Base-by-base conservation (phyloP, 106 monocot genomes). In the Dendrobium nobile region DNA sequence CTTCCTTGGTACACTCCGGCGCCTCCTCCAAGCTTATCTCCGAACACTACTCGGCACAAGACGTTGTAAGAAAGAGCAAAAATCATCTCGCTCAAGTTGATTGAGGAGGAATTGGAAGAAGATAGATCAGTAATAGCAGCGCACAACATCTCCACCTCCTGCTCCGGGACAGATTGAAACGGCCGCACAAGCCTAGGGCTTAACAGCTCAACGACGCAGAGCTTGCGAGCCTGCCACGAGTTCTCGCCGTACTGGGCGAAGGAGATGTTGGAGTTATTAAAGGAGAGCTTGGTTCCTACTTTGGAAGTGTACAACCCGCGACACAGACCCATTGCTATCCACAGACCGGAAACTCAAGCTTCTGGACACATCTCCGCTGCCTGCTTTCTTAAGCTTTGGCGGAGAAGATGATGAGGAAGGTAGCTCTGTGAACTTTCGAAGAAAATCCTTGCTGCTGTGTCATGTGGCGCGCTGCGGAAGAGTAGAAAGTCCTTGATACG, bases 41-140 rank as follows among this genome's bases (percentile, higher is more conserved):
- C 80, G 47, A 89, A 86, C 45, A 47, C 44, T 0, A 15, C 24
- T 4, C 83, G 40, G 26, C 83, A 79, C 3, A 75, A 56, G 11
- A 84, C 59, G 37, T 75, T 81, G 70, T 79, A 80, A 0, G 61
- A 20, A 20, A 84, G 48, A 40, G 65, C 67, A 13, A 79, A 47
- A 15, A 55, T 19, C 83, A 77, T 77, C 84, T 89, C 83, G 40
- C 78, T 84, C 75, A 89, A 28, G 42, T 89, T 81, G 2, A 81
- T 44, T 5, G 67, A 26, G 42, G 37, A 41, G 7, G 73, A 10
- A 18, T n/a, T 5, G 41, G 75, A 44, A 26, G 28, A 7, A 7
- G 73, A 16, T 16, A n/a, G 26, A 51, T 42, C 42, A 2, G 26
- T 33, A 13, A 83, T 78, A 6, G 65, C 19, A 5, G 65, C 19